These are phyloP conservation scores for Lobosporangium transversale DNA, from an alignment of 192 early-diverging fungal species.

Conservation along the genomic window DNA sequence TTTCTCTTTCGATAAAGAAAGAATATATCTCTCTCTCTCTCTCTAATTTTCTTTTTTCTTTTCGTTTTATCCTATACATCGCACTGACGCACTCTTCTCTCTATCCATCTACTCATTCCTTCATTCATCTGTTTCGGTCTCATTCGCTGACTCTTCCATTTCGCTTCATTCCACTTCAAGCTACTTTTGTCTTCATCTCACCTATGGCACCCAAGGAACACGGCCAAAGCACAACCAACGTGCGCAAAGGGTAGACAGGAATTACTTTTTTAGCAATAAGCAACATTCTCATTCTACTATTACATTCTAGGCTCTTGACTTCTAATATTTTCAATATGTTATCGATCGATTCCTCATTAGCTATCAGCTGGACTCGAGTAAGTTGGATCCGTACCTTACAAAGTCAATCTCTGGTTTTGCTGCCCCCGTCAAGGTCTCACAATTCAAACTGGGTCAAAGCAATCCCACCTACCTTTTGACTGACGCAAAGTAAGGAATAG, in stretches of 20 bases:
- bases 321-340: neutral
- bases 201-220: constrained; percentile 42
- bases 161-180: neutral
- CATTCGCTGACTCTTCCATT: too few species aligned
- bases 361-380: constrained; percentile 66
- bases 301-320: neutral
- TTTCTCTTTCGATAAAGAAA: neutral
- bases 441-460: constrained; percentile 93
- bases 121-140: too few species aligned
- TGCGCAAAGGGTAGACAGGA: constrained; percentile 32
- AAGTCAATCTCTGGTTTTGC: constrained; percentile 61
- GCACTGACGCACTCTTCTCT: too few species aligned
- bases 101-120: too few species aligned
- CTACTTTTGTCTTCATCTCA: constrained; percentile 2
- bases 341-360: constrained; percentile 6
- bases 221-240: constrained; percentile 47
- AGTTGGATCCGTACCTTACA: constrained; percentile 70
- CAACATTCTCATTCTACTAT: neutral
- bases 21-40: neutral
- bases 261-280: neutral
- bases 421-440: constrained; percentile 74
- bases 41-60: neutral
- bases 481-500: constrained; percentile 68
- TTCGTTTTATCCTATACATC: neutral
- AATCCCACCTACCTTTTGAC: constrained; percentile 94